Conservation (phyloP, 495 filamentous ascomycete genomes). For the Neurospora sp. region DNA sequence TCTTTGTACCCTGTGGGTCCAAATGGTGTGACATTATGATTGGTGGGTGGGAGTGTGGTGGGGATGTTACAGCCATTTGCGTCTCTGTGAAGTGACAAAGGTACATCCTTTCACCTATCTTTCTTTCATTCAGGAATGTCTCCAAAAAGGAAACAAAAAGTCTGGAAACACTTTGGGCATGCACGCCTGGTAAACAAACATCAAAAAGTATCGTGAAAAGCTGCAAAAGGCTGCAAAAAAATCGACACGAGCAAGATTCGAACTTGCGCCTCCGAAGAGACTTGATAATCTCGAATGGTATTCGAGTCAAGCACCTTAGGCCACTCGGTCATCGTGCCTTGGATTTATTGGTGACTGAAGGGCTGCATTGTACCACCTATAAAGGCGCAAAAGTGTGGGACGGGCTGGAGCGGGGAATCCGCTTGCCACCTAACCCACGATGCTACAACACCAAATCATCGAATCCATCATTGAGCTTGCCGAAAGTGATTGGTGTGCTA, state of each 20-base stretch:
- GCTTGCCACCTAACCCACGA: background rate
- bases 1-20: too few species aligned
- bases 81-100: background rate
- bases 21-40: too few species aligned
- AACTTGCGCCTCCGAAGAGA: background rate
- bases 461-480: background rate
- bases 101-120: background rate
- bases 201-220: background rate
- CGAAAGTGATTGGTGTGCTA: background rate
- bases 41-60: too few species aligned
- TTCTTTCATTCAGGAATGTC: background rate
- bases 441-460: background rate
- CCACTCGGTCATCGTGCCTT: background rate
- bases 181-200: background rate
- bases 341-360: background rate
- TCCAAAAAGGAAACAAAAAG: background rate
- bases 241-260: background rate
- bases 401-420: background rate
- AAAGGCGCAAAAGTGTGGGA: background rate
- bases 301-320: background rate
- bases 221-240: background rate
- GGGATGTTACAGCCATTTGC: too few species aligned
- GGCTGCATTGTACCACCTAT: background rate
- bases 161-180: background rate
- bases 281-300: background rate